Base-by-base conservation (phyloP, 805 yeast species). In the Yarrowia sp. region DNA sequence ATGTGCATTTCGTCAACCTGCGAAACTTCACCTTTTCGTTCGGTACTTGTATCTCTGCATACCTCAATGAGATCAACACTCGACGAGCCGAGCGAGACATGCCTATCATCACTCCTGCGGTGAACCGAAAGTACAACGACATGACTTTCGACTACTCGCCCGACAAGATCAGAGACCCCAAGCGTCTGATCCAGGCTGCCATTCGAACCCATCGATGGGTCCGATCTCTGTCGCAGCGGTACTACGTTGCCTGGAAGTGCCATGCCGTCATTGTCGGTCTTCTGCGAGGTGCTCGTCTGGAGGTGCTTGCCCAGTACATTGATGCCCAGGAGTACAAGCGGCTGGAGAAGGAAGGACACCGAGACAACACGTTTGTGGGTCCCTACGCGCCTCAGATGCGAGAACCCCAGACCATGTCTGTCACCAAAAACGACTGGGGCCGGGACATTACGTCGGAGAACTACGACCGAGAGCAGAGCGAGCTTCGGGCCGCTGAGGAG, bases 191-290 rank as follows among this genome's bases (percentile, higher is more conserved):
- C 15, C 67, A 63, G 45, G 43, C 56, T 15, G 67, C 67, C 22
- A 63, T 63, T 22, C 16, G 55, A 36, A 63, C 67, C 4, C 67
- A 63, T 14, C 19, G 56, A 38, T 63, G 67, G 67, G 55, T 63
- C 11, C 55, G 56, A 16, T 63, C 67, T 11, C 48, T 63, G 5
- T 63, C 67, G 8, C 56, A 63, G 41, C 55, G 56, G 1, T 63
- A 63, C 46, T 63, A 63, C 19, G 67, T 63, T 19, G 67, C 67
- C 26, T 63, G 67, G 67, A 63, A 63, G 56, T 49, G 67, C n/a
- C 67, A 63, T 48, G 67, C 67, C 4, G 67, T 63, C 41, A 41
- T 63, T 63, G 67, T 63, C 2, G 67, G 67, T 48, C 67, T 63
- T 8, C 26, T 63, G 15, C 67, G 67, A 63, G 67, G 67, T 8